phyloP scores from a whole-genome alignment of 2,329 filamentous ascomycete species.

The Venturia oleaginea region DNA sequence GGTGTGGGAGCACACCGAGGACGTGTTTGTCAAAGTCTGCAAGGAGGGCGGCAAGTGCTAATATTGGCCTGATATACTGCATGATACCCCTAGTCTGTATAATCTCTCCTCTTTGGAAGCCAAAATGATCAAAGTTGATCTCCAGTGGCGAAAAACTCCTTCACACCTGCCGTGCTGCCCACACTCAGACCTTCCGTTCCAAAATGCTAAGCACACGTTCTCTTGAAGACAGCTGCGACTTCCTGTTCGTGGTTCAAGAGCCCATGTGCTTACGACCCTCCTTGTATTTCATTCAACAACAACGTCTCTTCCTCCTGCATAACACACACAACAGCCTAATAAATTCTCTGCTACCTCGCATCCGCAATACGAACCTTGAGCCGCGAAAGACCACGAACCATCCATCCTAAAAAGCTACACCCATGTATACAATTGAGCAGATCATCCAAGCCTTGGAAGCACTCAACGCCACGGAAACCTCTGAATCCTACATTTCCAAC shows the following conservation, averaged over 20 bases:
- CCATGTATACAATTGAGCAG: background rate
- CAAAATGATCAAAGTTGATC: background rate
- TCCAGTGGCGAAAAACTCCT: background rate
- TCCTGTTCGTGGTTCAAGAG: background rate
- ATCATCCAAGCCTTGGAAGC: background rate
- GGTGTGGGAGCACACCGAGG: conserved; percentile 26
- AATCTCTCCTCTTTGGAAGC: background rate
- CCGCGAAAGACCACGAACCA: background rate
- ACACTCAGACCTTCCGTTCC: background rate
- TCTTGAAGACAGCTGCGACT: too few relatives aligned
- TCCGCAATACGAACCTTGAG: background rate
- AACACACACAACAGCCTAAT: background rate
- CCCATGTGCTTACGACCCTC: background rate
- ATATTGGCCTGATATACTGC: background rate
- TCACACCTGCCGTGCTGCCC: background rate
- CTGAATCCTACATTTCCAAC: background rate
- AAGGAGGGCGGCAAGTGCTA: conserved; percentile 1
- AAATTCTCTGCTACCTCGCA: background rate
- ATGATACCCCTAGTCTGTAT: background rate
- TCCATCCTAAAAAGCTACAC: background rate
- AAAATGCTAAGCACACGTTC: too few relatives aligned
- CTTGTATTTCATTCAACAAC: too few relatives aligned
- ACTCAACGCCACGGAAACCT: background rate
- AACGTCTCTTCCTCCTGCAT: background rate
- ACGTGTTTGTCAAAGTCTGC: conserved; percentile 23